Conservation (phyloP, 176 grass and related monocot species). For the Alloteropsis semialata region DNA sequence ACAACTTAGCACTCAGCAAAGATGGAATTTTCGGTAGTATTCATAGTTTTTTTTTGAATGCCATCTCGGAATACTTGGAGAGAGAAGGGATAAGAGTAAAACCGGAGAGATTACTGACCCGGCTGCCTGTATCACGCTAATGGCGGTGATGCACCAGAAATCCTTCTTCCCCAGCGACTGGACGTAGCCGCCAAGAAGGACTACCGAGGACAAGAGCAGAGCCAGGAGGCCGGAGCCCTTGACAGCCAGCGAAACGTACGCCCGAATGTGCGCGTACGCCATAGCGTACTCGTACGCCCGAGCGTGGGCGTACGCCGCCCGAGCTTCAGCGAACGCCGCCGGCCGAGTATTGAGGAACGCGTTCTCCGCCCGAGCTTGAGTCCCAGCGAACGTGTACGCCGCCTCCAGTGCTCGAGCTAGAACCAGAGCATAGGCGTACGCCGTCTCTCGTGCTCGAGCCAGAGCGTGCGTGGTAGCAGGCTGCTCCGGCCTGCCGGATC, state of each 20-base stretch:
- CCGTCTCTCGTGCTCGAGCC: too few species aligned
- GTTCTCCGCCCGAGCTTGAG: too few species aligned
- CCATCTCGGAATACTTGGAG: not conserved
- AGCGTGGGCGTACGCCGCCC: not conserved
- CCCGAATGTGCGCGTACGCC: not conserved
- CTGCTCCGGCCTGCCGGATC: not conserved
- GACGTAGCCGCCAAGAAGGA: not conserved
- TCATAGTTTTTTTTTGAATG: too few species aligned
- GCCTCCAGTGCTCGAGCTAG: too few species aligned
- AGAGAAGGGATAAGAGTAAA: not conserved
- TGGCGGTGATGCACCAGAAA: not conserved
- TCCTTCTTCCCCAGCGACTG: not conserved
- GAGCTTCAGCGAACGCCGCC: not conserved
- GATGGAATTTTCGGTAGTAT: too few species aligned
- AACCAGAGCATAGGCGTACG: too few species aligned
- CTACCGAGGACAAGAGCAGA: not conserved
- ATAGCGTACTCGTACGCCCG: not conserved
- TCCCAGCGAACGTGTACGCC: too few species aligned
- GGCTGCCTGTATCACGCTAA: not conserved
- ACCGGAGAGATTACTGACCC: not conserved
- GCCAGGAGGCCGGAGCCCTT: not conserved
- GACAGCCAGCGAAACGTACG: not conserved
- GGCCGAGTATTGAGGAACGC: too few species aligned
- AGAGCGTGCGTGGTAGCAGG: too few species aligned
- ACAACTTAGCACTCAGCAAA: too few species aligned